A percentile compares a stretch with the other conserved stretches of the same genome.
Evolutionary conservation across 352 stramenopile genomes (phyloP).

Genomic region (Phytophthora aleatoria): DNA sequence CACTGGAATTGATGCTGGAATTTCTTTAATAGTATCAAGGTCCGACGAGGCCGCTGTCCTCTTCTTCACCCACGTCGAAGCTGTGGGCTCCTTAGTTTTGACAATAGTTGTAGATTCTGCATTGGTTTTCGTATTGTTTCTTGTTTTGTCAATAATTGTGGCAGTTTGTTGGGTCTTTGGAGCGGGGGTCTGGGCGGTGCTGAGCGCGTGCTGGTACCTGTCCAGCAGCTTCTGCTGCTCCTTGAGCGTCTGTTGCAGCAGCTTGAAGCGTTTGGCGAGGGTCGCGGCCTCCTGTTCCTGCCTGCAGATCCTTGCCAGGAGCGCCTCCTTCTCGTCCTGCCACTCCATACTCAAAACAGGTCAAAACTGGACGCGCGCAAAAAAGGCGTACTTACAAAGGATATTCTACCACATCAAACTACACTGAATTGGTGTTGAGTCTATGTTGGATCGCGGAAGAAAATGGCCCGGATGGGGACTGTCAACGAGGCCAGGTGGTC

Average conservation of each 20-base stretch:
- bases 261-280: conserved; percentile 61
- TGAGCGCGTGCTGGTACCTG: conserved; percentile 60
- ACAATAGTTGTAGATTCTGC: background rate
- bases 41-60: conserved; percentile 8
- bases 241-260: conserved; percentile 63
- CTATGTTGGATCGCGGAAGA: conserved; percentile 11
- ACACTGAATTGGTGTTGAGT: conserved; percentile 3
- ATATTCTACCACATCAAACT: background rate
- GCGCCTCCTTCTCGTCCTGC: conserved; percentile 45
- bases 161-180: background rate
- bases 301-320: conserved; percentile 51
- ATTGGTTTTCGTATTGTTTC: background rate
- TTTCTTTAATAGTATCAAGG: conserved; percentile 7
- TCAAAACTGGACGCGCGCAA: conserved; percentile 26
- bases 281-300: conserved; percentile 46
- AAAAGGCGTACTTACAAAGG: conserved; percentile 14
- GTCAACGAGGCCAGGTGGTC: conserved; percentile 4
- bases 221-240: conserved; percentile 79
- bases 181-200: background rate
- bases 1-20: background rate
- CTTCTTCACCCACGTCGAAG: conserved; percentile 24
- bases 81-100: conserved; percentile 2
- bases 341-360: conserved; percentile 38
- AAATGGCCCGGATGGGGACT: conserved; percentile 15
- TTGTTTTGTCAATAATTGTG: conserved; percentile 8